Evolutionary conservation across 2,329 filamentous ascomycete species (phyloP).

Genomic region (Colletotrichum gigasporum): DNA sequence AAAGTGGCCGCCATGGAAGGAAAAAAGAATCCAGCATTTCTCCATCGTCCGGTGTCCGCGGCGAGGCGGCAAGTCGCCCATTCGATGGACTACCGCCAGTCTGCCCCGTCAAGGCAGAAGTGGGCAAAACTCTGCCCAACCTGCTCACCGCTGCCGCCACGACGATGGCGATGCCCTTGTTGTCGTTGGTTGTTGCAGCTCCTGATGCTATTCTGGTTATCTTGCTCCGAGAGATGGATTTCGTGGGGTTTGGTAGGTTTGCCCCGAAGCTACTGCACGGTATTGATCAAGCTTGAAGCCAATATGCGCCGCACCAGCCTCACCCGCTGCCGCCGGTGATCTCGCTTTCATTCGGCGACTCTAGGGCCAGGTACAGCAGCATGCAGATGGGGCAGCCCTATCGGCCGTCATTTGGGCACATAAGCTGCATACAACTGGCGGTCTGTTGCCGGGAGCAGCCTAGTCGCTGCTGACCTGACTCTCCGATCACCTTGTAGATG

Average conservation of each 20-base stretch:
- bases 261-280: too few relatives aligned
- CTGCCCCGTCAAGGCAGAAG: not conserved
- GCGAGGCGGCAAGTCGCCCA: not conserved
- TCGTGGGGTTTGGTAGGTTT: not conserved
- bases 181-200: too few relatives aligned
- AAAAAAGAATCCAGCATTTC: not conserved
- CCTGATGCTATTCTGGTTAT: slow-evolving; percentile 1
- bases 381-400: slow-evolving; percentile 6
- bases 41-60: not conserved
- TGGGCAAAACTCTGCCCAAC: not conserved
- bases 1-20: not conserved
- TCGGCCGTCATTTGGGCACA: slow-evolving; percentile 1
- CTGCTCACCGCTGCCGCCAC: not conserved
- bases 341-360: not conserved
- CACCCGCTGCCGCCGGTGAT: slow-evolving; percentile 3
- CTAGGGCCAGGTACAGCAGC: not conserved
- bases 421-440: not conserved
- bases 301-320: slow-evolving; percentile 14
- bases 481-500: not conserved
- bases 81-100: not conserved
- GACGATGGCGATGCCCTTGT: not conserved
- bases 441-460: not conserved
- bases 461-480: not conserved
- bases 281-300: slow-evolving; percentile 5
- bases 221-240: not conserved